phyloP scores from a whole-genome alignment of 2,329 filamentous ascomycete species.

The Metarhizium robertsii region DNA sequence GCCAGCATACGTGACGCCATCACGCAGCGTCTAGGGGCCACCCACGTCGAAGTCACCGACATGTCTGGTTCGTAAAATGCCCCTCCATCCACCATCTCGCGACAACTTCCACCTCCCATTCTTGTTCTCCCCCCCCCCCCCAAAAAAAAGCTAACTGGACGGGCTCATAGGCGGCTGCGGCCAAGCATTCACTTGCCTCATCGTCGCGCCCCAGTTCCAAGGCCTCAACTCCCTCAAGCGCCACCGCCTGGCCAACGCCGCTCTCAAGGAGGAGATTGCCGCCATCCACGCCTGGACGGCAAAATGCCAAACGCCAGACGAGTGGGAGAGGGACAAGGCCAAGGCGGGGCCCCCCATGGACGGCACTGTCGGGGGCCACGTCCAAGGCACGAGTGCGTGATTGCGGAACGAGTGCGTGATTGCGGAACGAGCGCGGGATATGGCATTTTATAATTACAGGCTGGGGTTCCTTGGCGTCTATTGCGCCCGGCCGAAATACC shows the following conservation, averaged over 20 bases:
- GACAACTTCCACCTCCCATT: background rate
- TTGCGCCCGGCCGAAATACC: background rate
- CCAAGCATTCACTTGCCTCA: conserved; percentile 49
- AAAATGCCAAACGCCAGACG: conserved; percentile 84
- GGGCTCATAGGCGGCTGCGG: conserved; percentile 44
- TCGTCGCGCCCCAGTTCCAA: conserved; percentile 58
- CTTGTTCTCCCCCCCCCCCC: no score
- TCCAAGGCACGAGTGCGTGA: conserved; percentile 21
- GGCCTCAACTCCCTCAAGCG: conserved; percentile 71
- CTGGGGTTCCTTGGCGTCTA: background rate
- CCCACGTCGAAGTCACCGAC: conserved; percentile 81
- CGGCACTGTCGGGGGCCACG: conserved; percentile 33
- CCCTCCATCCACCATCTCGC: background rate
- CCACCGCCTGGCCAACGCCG: conserved; percentile 76
- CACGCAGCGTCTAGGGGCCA: conserved; percentile 59
- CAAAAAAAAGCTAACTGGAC: background rate
- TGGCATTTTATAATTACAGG: background rate
- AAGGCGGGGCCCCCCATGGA: conserved; percentile 29
- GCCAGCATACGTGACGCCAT: conserved; percentile 61
- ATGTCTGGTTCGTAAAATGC: conserved; percentile 62
- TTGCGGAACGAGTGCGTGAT: no score
- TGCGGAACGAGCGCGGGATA: background rate
- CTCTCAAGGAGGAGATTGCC: conserved; percentile 79
- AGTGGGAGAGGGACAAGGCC: conserved; percentile 63
- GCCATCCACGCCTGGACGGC: conserved; percentile 92